Evolutionary conservation across 345 rosid species (phyloP).

Genomic region (Hirschfeldia incana): DNA sequence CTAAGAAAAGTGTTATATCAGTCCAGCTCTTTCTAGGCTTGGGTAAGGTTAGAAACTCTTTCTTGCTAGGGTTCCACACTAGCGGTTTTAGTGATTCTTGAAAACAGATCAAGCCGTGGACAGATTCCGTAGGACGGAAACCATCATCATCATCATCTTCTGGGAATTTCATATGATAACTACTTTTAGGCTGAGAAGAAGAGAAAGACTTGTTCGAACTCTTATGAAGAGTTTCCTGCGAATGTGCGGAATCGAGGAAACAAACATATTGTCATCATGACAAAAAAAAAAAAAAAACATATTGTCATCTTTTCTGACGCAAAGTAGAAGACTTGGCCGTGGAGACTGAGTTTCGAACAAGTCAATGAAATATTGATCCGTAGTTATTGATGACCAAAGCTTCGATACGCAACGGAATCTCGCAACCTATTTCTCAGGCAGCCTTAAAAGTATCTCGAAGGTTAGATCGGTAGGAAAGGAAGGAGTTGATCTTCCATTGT

Average conservation of each 20-base stretch:
- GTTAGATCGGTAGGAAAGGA: background rate
- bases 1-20: background rate
- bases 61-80: background rate
- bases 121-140: background rate
- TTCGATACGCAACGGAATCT: background rate
- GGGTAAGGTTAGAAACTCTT: background rate
- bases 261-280: background rate
- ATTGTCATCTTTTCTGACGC: background rate
- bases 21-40: background rate
- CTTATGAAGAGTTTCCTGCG: background rate
- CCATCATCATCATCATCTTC: background rate
- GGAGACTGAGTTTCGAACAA: background rate
- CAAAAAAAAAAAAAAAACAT: no score
- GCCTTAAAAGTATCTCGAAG: background rate
- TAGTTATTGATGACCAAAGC: background rate
- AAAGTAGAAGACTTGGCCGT: background rate
- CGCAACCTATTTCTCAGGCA: background rate
- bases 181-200: background rate
- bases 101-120: conserved; percentile 7
- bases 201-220: background rate
- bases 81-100: background rate
- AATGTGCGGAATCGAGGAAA: background rate
- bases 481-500: background rate
- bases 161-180: background rate
- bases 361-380: background rate